Evolutionary conservation across 2,329 filamentous ascomycete genomes (phyloP).

Genomic region (Coniochaeta hoffmannii): DNA sequence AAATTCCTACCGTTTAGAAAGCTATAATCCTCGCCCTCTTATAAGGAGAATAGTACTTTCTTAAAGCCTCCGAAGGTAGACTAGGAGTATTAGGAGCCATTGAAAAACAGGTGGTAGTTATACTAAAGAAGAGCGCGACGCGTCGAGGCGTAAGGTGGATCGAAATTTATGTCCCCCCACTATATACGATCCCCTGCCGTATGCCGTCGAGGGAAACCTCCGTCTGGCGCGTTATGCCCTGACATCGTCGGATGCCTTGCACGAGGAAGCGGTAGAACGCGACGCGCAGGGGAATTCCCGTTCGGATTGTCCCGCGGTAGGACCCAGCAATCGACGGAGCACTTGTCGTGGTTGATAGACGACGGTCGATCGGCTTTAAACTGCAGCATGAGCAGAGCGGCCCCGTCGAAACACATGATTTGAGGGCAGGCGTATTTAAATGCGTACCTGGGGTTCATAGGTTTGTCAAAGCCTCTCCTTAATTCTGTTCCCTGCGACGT

Average conservation of each 20-base stretch:
- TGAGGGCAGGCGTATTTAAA: neutral
- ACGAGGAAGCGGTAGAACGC: neutral
- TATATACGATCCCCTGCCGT: neutral
- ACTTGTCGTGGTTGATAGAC: neutral
- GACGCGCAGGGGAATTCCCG: neutral
- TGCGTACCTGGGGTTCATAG: neutral
- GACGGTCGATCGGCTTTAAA: neutral
- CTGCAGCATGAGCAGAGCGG: neutral
- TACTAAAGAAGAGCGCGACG: too few relatives aligned
- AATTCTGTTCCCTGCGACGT: neutral
- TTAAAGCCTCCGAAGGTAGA: too few relatives aligned
- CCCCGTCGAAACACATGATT: neutral
- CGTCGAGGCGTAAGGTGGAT: too few relatives aligned
- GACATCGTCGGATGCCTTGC: neutral
- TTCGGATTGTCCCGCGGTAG: neutral
- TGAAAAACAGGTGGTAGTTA: too few relatives aligned
- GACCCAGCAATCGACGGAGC: neutral
- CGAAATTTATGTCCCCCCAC: too few relatives aligned
- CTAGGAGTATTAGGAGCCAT: too few relatives aligned
- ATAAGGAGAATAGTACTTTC: too few relatives aligned
- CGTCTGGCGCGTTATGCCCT: neutral
- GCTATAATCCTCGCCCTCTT: too few relatives aligned
- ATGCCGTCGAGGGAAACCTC: neutral
- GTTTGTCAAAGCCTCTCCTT: neutral
- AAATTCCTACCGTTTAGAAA: too few relatives aligned